Evolutionary conservation across 163 green algal genomes (phyloP), one percentile per base, ranked within the genome.

Genomic region (Chlorella variabilis): DNA sequence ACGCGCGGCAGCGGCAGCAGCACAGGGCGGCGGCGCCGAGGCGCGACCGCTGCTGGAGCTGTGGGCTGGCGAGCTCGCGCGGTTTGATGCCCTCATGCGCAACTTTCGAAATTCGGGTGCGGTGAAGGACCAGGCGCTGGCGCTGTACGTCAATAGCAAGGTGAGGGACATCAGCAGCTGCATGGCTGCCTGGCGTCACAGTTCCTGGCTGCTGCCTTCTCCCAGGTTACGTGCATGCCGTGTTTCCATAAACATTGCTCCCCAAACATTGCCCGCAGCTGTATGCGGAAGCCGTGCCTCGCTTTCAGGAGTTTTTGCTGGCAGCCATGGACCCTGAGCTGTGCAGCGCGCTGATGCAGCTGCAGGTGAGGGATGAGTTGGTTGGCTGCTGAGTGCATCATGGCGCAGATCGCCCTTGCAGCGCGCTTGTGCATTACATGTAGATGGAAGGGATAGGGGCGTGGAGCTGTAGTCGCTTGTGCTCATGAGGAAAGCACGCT

Each of bases 71-170:
- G 39, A 80, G 59, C 68, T 39, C 27, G 20, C 49, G 34, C 68
- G 38, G 6, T 80, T 84, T 59, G 34, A 80, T n/a, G 27, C 18
- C 1, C 48, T 85, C 27, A 42, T 85, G 71, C 33, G 34, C 23
- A 58, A 54, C 51, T 87, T 87, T 41, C 31, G 63, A 11, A 61
- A 61, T 2, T 86, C 71, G 29, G 77, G 62, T 1, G 56, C 38
- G 0, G 63, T 87, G 21, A 78, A 84, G 61, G 82, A 90, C 58
- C 73, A 84, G 66, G 84, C 88, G 2, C 75, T 90, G 21, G 86
- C 83, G 33, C 61, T 92, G 23, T 92, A 90, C 62, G 82, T 92
- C 15, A 92, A 90, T 58, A 56, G 75, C 27, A 70, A 87, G 87
- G 87, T 89, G 58, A 7, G 75, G 63, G 23, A 61, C 29, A 3